Evolutionary conservation across 2,329 filamentous ascomycete species (phyloP).

Genomic region (Camptophora hylomeconis): DNA sequence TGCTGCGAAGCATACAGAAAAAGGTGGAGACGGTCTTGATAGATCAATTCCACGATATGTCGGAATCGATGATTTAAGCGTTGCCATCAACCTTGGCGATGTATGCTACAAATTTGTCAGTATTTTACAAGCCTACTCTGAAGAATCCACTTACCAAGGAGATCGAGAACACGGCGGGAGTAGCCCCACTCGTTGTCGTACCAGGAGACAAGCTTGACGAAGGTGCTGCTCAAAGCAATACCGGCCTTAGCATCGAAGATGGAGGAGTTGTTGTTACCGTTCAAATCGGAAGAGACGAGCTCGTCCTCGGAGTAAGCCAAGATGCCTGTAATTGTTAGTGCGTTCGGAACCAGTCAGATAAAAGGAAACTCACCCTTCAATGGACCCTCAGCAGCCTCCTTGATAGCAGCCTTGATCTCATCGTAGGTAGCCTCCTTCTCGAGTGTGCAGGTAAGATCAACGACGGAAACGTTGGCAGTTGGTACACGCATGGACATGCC

Average conservation of each 20-base stretch:
- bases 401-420: conserved; percentile 84
- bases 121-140: conserved; percentile 7
- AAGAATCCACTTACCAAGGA: conserved; percentile 34
- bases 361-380: conserved; percentile 59
- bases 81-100: conserved; percentile 60
- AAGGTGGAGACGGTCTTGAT: too few species aligned
- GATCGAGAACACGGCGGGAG: conserved; percentile 86
- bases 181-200: conserved; percentile 99
- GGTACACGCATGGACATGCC: conserved; percentile 99
- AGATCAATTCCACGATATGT: too few species aligned
- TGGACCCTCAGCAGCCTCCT: conserved; percentile 67
- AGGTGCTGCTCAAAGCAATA: conserved; percentile 97
- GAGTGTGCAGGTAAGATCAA: conserved; percentile 87
- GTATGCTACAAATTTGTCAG: conserved; percentile 43
- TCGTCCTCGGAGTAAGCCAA: conserved; percentile 95
- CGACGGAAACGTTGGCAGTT: conserved; percentile 96
- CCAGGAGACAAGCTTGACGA: conserved; percentile 97
- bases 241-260: conserved; percentile 99
- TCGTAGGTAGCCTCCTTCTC: conserved; percentile 68
- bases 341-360: conserved; percentile 1
- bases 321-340: conserved; percentile 47
- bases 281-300: conserved; percentile 85
- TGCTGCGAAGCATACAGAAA: too few species aligned
- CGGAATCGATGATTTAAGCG: conserved; percentile 2
- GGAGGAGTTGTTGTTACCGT: conserved; percentile 84